Base-by-base conservation (phyloP, 352 stramenopile genomes). In the Globisporangium carolinianum region DNA sequence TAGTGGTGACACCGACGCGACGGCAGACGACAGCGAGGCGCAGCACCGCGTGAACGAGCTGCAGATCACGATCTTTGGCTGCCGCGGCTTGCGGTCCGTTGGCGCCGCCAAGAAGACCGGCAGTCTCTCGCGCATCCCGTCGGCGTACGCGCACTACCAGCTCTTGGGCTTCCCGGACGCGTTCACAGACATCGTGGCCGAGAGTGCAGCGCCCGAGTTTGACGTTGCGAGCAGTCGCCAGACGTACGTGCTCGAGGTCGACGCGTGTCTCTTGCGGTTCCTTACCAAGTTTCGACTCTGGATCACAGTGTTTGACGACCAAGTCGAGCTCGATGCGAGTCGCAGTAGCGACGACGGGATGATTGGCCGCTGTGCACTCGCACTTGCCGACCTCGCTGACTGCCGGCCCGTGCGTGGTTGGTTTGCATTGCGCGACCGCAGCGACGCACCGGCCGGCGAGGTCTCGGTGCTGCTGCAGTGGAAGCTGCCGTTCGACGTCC, bases 101-200 rank as follows among this genome's bases (percentile, higher is more conserved):
- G 24, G 24, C 24, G 79, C 75, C 38, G 67, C 63, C 7, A 75
- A 82, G 54, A 77, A 69, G 17, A 62, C 6, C 15, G n/a, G 14
- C 14, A 49, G n/a, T 1, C 39, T 76, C 47, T 73, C 70, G 39
- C 72, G 61, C 36, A 60, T 72, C 7, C 83, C 78, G 12, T 91
- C 76, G 9, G 71, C 89, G 1, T 97, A 97, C 53, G 86, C 91
- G 1, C 87, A 97, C 61, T 97, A 96, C 58, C 89, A 97, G 62
- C 65, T 97, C 6, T 69, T 97, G 1, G 83, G 82, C 5, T 96
- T 94, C 63, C 87, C 81, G 4, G 90, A 97, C 47, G 68, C 80
- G 50, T 96, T 97, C 60, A 96, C 89, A 4, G 87, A 91, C 51
- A 94, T 97, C 55, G 72, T 89, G 3, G 58, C 76, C 9, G 66